Base-by-base conservation (phyloP, 805 yeast species). In the Candida silvatica region DNA sequence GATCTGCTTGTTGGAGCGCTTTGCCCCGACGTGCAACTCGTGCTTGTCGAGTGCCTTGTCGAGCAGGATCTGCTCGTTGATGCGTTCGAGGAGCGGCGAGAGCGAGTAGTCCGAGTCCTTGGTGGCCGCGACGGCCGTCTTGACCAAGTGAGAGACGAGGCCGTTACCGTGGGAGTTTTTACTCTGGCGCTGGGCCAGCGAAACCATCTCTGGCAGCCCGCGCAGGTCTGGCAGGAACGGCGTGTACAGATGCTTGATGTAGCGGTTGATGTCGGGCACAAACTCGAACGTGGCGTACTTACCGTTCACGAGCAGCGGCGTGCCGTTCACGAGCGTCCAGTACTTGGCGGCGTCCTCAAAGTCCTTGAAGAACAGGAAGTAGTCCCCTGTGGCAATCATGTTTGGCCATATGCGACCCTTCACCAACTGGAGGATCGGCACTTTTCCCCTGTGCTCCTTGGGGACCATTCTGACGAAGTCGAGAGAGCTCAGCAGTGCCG, bases 281-380 rank as follows among this genome's bases (percentile, higher is more conserved):
- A 34, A 31, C 11, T 37, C 34, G 22, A 74, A 53, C 19, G 65
- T 53, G 15, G 74, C 47, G 18, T 58, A 60, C 31, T 62, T 47
- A 1, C 85, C 84, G 43, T 76, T 69, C 24, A 78, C 47, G 36
- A 60, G 58, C 9, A 49, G 38, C 1, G 79, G 69, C 43, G 76
- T 82, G 16, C 61, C 24, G 24, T 32, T 32, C 5, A 16, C 29
- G 11, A 24, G 17, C 12, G 18, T 24, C 20, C 19, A 24, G 22
- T 25, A 35, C 15, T 11, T 15, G 12, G 17, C 20, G 12, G 29
- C 14, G 9, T 24, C 18, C 18, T 62, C 59, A 26, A 52, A 48
- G 27, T 59, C 53, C 4, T 60, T 59, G 46, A 80, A 80, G 5
- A 73, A 49, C 24, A 80, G 51, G 48, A 69, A 79, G 49, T 74